Percentiles rank a stretch among this genome's conserved stretches.
Evolutionary conservation across 371 early-diverging fungal species (phyloP).

Genomic region (Syncephalis plumigaleata): DNA sequence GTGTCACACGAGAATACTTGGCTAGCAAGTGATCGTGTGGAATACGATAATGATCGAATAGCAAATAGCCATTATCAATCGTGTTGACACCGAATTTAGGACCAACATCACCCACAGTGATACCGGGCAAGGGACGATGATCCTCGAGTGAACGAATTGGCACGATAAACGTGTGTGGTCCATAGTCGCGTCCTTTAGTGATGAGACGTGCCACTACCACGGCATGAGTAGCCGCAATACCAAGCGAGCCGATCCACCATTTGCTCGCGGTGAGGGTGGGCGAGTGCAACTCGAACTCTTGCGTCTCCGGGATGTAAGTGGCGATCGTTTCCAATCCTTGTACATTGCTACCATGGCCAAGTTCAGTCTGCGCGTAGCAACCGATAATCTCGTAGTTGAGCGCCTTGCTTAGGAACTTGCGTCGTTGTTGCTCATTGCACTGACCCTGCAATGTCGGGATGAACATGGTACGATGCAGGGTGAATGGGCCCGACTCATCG

Average conservation of each 20-base stretch:
- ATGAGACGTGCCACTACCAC: slow-evolving; percentile 66
- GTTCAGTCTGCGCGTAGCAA: slow-evolving; percentile 86
- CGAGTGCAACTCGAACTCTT: slow-evolving; percentile 81
- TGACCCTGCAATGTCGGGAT: slow-evolving; percentile 59
- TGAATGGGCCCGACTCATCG: slow-evolving; percentile 25
- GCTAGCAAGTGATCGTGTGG: slow-evolving; percentile 71
- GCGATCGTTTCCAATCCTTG: slow-evolving; percentile 87
- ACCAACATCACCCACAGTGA: slow-evolving; percentile 54
- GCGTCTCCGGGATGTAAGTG: slow-evolving; percentile 64
- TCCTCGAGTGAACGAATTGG: slow-evolving; percentile 44
- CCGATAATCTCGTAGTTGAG: slow-evolving; percentile 48
- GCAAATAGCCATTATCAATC: slow-evolving; percentile 74
- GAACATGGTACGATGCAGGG: slow-evolving; percentile 29
- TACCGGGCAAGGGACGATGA: slow-evolving; percentile 30
- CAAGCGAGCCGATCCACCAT: slow-evolving; percentile 94
- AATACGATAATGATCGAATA: slow-evolving; percentile 63
- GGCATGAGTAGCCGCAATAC: slow-evolving; percentile 72
- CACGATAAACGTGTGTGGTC: slow-evolving; percentile 63
- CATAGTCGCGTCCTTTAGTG: slow-evolving; percentile 56
- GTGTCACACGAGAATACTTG: slow-evolving; percentile 84
- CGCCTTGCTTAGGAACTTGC: slow-evolving; percentile 53
- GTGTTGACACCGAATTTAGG: slow-evolving; percentile 70
- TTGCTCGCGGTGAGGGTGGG: slow-evolving; percentile 82
- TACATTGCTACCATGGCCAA: slow-evolving; percentile 84
- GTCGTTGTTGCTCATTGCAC: slow-evolving; percentile 59